Conservation (phyloP, 2,329 filamentous ascomycete species). For the Talaromyces funiculosus region DNA sequence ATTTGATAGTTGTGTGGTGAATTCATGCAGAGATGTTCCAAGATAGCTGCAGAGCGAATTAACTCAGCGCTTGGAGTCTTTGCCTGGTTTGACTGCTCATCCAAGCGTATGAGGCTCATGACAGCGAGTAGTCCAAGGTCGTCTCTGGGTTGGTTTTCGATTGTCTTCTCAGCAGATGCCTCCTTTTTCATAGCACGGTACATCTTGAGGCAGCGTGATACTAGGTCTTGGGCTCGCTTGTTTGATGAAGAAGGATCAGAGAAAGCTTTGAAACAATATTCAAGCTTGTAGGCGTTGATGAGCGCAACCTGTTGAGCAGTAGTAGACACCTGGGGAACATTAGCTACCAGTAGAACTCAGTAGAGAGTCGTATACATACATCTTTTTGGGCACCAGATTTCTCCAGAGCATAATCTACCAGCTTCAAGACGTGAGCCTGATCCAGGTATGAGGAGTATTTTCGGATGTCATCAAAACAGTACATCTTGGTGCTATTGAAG, state of each 20-base stretch:
- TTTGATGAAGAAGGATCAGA: slow-evolving; percentile 23
- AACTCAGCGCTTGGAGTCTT: slow-evolving; percentile 26
- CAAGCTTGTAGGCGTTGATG: slow-evolving; percentile 41
- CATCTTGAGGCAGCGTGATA: slow-evolving; percentile 33
- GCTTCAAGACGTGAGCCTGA: slow-evolving; percentile 21
- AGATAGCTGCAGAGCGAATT: slow-evolving; percentile 33
- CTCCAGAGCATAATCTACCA: slow-evolving; percentile 24
- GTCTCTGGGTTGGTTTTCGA: slow-evolving; percentile 41
- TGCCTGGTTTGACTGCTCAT: slow-evolving; percentile 16
- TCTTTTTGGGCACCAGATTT: slow-evolving; percentile 17
- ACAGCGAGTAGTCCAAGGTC: slow-evolving; percentile 41
- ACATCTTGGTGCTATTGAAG: slow-evolving; percentile 37
- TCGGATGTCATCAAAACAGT: slow-evolving; percentile 42
- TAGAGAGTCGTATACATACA: slow-evolving; percentile 18
- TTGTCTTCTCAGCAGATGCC: slow-evolving; percentile 27
- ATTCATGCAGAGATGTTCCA: slow-evolving; percentile 36
- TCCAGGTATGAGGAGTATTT: slow-evolving; percentile 29
- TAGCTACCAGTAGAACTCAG: not conserved
- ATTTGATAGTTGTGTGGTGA: slow-evolving; percentile 45
- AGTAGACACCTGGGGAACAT: slow-evolving; percentile 16
- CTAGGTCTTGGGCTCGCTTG: slow-evolving; percentile 31
- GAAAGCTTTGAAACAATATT: slow-evolving; percentile 37
- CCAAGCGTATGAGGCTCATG: slow-evolving; percentile 35
- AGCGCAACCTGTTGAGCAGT: slow-evolving; percentile 25
- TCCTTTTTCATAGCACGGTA: slow-evolving; percentile 26